Conservation (phyloP, 108 stramenopile species). For the Bacterosira constricta region DNA sequence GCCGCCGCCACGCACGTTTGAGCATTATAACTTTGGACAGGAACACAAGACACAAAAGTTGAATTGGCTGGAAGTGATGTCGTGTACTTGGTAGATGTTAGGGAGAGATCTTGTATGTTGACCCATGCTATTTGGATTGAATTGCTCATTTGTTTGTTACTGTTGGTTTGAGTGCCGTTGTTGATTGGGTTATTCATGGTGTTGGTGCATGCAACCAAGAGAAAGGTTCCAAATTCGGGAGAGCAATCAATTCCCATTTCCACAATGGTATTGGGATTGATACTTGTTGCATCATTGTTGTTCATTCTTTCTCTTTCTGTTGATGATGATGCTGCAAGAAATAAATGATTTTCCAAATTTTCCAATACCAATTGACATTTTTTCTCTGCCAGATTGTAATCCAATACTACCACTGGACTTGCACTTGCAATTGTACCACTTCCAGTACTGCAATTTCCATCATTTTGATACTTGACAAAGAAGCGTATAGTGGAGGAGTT, state of each 20-base stretch:
- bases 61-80: neutral
- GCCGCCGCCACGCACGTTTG: constrained; percentile 22
- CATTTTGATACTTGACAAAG: too few relatives aligned
- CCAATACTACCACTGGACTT: constrained; percentile 32
- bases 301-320: neutral
- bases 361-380: constrained; percentile 35
- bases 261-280: neutral
- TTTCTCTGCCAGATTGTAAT: constrained; percentile 43
- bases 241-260: constrained; percentile 14
- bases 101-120: constrained; percentile 23
- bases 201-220: neutral
- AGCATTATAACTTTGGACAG: constrained; percentile 7
- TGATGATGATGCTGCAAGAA: neutral
- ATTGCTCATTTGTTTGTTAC: too few relatives aligned
- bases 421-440: neutral
- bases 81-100: constrained; percentile 5
- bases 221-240: neutral
- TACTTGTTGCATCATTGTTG: constrained; percentile 4
- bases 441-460: too few relatives aligned
- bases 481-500: neutral
- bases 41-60: constrained; percentile 8
- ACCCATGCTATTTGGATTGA: constrained; percentile 36
- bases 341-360: constrained; percentile 1
- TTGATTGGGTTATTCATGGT: neutral
- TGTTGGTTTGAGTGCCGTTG: neutral